These are phyloP conservation scores for Lepidium didymum DNA, from an alignment of 345 rosid genomes.

Conservation along the genomic window DNA sequence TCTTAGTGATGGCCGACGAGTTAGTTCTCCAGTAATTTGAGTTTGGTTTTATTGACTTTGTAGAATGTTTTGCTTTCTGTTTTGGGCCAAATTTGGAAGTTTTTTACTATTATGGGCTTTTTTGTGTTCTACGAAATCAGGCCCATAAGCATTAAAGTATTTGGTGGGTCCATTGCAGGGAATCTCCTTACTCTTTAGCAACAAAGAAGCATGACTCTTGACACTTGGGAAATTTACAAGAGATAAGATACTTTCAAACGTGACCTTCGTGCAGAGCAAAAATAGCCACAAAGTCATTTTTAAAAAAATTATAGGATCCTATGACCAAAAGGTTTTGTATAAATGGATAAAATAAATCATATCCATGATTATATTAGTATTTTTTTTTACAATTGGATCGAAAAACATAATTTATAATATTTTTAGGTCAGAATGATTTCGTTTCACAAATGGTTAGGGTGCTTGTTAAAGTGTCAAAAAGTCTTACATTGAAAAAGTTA, in stretches of 20 bases:
- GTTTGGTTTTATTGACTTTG: slow-evolving; percentile 9
- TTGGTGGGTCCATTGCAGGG: not conserved
- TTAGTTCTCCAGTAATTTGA: slow-evolving; percentile 5
- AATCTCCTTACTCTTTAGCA: not conserved
- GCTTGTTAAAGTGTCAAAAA: no score
- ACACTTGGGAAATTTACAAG: not conserved
- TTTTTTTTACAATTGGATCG: no score
- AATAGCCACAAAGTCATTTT: not conserved
- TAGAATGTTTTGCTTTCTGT: not conserved
- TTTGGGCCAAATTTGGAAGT: not conserved
- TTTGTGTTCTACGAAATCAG: not conserved
- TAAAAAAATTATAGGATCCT: not conserved
- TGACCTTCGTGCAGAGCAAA: slow-evolving; percentile 20
- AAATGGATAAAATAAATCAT: not conserved
- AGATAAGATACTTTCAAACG: slow-evolving; percentile 10
- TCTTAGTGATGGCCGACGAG: slow-evolving; percentile 17
- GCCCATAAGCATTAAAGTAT: not conserved
- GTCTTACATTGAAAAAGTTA: no score
- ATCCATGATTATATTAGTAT: no score
- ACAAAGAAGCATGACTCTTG: slow-evolving; percentile 8
- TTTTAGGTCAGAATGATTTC: no score
- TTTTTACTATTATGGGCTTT: not conserved
- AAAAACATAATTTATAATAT: no score
- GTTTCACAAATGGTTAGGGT: no score
- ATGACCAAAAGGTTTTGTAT: not conserved